Percentiles rank a stretch among this genome's conserved stretches.
Conservation (phyloP, 2,329 filamentous ascomycete species). For the Dryadomyces quercus-mongolicae region DNA sequence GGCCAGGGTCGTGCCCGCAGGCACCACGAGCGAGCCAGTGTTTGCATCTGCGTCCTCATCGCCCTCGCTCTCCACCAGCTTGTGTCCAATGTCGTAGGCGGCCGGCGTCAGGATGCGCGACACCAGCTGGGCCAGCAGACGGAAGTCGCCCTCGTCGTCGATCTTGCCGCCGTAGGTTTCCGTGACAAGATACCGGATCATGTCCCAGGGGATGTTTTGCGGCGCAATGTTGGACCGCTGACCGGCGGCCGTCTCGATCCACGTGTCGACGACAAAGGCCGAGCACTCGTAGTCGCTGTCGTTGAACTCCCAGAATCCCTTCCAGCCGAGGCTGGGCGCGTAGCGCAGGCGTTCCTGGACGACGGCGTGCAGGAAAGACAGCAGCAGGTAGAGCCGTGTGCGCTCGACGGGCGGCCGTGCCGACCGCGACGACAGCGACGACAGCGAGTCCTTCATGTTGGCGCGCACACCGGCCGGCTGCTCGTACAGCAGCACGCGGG, state of each 20-base stretch:
- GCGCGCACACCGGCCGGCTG: slow-evolving; percentile 92
- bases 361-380: slow-evolving; percentile 92
- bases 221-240: slow-evolving; percentile 89
- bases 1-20: slow-evolving; percentile 66
- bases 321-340: slow-evolving; percentile 89
- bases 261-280: slow-evolving; percentile 88
- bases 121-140: slow-evolving; percentile 61
- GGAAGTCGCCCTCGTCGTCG: slow-evolving; percentile 78
- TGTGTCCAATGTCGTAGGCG: slow-evolving; percentile 87
- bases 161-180: slow-evolving; percentile 98
- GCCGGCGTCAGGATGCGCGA: slow-evolving; percentile 67
- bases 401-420: slow-evolving; percentile 82
- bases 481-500: slow-evolving; percentile 92
- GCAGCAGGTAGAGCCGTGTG: slow-evolving; percentile 73
- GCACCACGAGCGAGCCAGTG: slow-evolving; percentile 50
- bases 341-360: slow-evolving; percentile 92
- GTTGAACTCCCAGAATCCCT: slow-evolving; percentile 99
- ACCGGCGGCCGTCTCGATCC: slow-evolving; percentile 73
- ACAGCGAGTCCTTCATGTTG: slow-evolving; percentile 97
- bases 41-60: neutral
- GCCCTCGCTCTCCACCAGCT: slow-evolving; percentile 52
- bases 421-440: slow-evolving; percentile 64
- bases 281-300: slow-evolving; percentile 99
- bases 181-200: slow-evolving; percentile 79
- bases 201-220: slow-evolving; percentile 89